Evolutionary conservation across 1,284 basidiomycete genomes (phyloP), one percentile per base, ranked within the genome.

Genomic region (Cryptococcus hybrid): DNA sequence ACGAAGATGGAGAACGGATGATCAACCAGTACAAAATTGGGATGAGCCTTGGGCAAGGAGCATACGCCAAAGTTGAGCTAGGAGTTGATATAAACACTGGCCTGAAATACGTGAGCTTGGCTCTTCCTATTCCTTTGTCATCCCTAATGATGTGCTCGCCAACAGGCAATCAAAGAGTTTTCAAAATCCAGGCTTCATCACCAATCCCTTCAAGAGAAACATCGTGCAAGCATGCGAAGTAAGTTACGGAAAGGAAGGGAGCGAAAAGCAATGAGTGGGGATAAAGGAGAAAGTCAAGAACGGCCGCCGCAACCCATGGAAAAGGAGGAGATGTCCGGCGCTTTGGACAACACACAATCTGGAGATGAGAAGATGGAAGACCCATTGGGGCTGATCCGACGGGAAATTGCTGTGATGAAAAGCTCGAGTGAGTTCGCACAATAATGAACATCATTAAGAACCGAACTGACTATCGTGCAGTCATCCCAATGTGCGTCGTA

Each of bases 341-440:
- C 24, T 46, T 18, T 39, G 56, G 51, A 37, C 39, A 30, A 34
- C 13, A 12, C n/a, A 34, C 36, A 38, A 37, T 62, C 54, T 34
- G 55, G 30, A 6, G 47, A 55, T 30, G 59, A 52, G 8, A 52
- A 38, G 3, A 56, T 61, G 43, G 59, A 66, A 57, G 77, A 79
- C 62, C 77, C 76, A 7, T 60, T 80, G 8, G 69, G 65, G 4
- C 58, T 80, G 54, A 78, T 79, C 3, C 55, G 76, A 46, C 64
- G 76, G 38, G 78, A 80, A 60, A 73, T 80, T 45, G 79, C 79
- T 6, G 69, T 80, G 37, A 79, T 80, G 78, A 80, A 79, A 79
- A 80, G 65, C 67, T 80, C 6, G 74, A 79, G 76, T 78, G 52
- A 61, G 76, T 74, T 4, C 45, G 37, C 2, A 4, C 34, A 30